phyloP scores from a whole-genome alignment of 306 rosid species.

The Prinsepia uniflora region DNA sequence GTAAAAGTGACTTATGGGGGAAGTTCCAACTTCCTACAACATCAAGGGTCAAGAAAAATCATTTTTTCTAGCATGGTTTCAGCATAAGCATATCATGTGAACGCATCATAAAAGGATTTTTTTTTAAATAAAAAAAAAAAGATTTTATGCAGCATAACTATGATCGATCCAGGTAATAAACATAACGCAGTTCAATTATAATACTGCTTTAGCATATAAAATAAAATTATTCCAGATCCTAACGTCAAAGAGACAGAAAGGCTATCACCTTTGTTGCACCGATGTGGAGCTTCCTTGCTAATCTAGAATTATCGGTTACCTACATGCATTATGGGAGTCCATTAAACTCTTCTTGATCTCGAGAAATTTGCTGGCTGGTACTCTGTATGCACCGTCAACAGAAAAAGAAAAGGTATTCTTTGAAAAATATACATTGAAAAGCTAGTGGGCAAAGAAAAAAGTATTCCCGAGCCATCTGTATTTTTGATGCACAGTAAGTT shows the following conservation, averaged over 20 bases:
- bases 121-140: neutral
- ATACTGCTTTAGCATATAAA: constrained; percentile 4
- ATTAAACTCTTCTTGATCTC: neutral
- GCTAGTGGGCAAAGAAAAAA: neutral
- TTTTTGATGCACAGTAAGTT: neutral
- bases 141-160: neutral
- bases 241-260: neutral
- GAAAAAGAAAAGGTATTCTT: neutral
- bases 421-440: neutral
- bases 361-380: neutral
- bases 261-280: neutral
- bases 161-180: constrained; percentile 14
- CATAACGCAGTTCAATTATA: neutral
- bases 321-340: neutral
- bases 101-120: neutral
- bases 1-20: too few relatives aligned
- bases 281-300: constrained; percentile 3
- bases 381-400: neutral
- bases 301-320: neutral
- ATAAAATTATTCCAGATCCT: constrained; percentile 1
- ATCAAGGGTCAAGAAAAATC: neutral
- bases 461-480: constrained; percentile 1
- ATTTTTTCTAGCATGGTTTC: neutral
- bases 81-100: neutral
- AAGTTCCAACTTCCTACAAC: too few relatives aligned